Evolutionary conservation across 495 filamentous ascomycete genomes (phyloP).

Genomic region (Paragyromitra xinjiangensis): DNA sequence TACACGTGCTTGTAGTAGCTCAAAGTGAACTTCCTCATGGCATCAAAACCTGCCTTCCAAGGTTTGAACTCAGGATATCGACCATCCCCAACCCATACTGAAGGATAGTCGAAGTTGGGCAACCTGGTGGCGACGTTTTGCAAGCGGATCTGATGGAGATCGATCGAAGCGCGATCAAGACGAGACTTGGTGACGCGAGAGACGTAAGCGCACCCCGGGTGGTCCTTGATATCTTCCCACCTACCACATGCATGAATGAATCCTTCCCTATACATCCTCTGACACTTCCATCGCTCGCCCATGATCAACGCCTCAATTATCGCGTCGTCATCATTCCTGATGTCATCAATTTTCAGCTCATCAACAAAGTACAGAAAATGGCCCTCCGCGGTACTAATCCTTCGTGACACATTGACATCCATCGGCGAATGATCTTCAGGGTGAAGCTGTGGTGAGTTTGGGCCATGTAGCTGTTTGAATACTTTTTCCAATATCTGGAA

Average conservation of each 20-base stretch:
- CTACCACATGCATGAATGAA: constrained; percentile 95
- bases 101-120: constrained; percentile 81
- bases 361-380: constrained; percentile 81
- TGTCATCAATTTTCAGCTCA: constrained; percentile 78
- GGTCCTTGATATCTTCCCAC: constrained; percentile 74
- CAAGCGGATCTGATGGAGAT: constrained; percentile 75
- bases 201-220: constrained; percentile 75
- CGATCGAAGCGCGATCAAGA: constrained; percentile 80
- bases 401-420: constrained; percentile 33
- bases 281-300: constrained; percentile 83
- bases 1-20: constrained; percentile 82
- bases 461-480: constrained; percentile 37
- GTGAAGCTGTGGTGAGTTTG: constrained; percentile 34
- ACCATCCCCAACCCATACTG: constrained; percentile 80
- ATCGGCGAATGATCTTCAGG: constrained; percentile 34
- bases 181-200: constrained; percentile 76
- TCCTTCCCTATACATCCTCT: constrained; percentile 84
- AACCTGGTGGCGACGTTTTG: constrained; percentile 61
- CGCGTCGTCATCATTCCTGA: constrained; percentile 83
- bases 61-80: constrained; percentile 68
- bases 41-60: constrained; percentile 78
- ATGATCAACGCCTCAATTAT: constrained; percentile 88
- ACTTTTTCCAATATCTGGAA: constrained; percentile 69
- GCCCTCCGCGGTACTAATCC: constrained; percentile 63
- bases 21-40: constrained; percentile 77